Evolutionary conservation across 2,329 filamentous ascomycete species (phyloP).

Genomic region (Aspergillus neoniger): DNA sequence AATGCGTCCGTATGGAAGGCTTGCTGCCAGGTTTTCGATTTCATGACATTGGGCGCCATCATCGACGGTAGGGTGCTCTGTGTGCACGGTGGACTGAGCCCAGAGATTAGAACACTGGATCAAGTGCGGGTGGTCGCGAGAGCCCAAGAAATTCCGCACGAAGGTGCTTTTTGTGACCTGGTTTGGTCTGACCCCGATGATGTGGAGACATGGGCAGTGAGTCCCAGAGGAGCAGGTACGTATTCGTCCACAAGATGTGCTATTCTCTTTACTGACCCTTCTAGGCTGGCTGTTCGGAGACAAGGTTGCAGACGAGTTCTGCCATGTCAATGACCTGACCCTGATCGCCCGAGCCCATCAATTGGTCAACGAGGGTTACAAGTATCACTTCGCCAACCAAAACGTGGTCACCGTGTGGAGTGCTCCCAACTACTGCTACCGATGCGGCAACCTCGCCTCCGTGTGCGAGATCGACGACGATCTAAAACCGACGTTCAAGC

Average conservation of each 20-base stretch:
- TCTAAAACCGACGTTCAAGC: constrained; percentile 80
- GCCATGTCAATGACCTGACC: constrained; percentile 72
- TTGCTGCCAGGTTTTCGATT: constrained; percentile 77
- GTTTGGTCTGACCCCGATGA: constrained; percentile 76
- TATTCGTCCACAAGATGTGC: neutral
- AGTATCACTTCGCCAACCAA: constrained; percentile 93
- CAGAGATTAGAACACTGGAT: constrained; percentile 72
- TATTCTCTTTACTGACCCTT: constrained; percentile 12
- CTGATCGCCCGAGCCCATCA: constrained; percentile 74
- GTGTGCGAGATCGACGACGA: constrained; percentile 90
- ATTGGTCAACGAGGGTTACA: constrained; percentile 75
- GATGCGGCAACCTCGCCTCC: constrained; percentile 85
- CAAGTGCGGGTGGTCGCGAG: constrained; percentile 73
- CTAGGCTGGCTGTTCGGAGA: constrained; percentile 65
- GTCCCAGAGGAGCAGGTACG: constrained; percentile 65
- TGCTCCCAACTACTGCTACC: constrained; percentile 94
- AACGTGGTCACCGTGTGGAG: constrained; percentile 81
- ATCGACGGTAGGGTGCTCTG: constrained; percentile 75
- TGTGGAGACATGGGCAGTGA: constrained; percentile 70
- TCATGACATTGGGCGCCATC: constrained; percentile 71
- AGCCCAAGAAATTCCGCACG: constrained; percentile 75
- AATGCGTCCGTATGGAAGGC: constrained; percentile 79
- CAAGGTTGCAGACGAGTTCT: constrained; percentile 74
- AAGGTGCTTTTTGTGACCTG: constrained; percentile 74
- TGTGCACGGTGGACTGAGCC: constrained; percentile 70